Percentiles rank a stretch among this genome's conserved stretches.
Conservation (phyloP, 2,329 filamentous ascomycete species). For the Didymella arachidicola region DNA sequence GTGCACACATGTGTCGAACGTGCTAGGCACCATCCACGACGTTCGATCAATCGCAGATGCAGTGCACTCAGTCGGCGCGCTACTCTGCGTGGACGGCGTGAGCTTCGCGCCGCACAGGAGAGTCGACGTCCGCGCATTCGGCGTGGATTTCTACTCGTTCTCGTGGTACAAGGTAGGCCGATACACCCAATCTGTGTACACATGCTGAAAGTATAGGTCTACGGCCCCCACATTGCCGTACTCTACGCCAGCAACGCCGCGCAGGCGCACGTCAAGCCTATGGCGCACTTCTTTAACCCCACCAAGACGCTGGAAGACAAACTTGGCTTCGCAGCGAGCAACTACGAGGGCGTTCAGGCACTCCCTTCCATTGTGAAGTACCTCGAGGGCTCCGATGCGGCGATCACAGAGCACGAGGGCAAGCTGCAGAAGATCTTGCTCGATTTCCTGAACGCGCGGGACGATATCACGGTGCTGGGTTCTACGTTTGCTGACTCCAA, state of each 20-base stretch:
- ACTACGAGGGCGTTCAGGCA: slow-evolving; percentile 72
- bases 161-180: slow-evolving; percentile 74
- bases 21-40: slow-evolving; percentile 75
- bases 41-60: slow-evolving; percentile 63
- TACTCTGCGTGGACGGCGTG: slow-evolving; percentile 78
- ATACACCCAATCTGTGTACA: not conserved
- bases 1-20: slow-evolving; percentile 77
- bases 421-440: slow-evolving; percentile 67
- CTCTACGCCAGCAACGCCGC: slow-evolving; percentile 70
- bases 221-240: slow-evolving; percentile 76
- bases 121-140: slow-evolving; percentile 72
- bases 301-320: slow-evolving; percentile 68
- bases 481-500: slow-evolving; percentile 58
- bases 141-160: slow-evolving; percentile 79
- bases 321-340: slow-evolving; percentile 71
- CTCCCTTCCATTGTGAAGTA: slow-evolving; percentile 70
- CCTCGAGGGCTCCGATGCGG: slow-evolving; percentile 55
- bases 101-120: slow-evolving; percentile 76
- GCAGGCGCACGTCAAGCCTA: slow-evolving; percentile 63
- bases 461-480: slow-evolving; percentile 67
- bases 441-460: slow-evolving; percentile 62
- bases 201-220: slow-evolving; percentile 58
- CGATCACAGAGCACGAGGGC: slow-evolving; percentile 66
- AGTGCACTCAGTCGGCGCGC: slow-evolving; percentile 62
- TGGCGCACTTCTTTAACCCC: slow-evolving; percentile 74